A percentile compares a stretch with the other conserved stretches of the same genome.
Evolutionary conservation across 768 basidiomycete genomes (phyloP).

Genomic region (Tylopilus subfusipes): DNA sequence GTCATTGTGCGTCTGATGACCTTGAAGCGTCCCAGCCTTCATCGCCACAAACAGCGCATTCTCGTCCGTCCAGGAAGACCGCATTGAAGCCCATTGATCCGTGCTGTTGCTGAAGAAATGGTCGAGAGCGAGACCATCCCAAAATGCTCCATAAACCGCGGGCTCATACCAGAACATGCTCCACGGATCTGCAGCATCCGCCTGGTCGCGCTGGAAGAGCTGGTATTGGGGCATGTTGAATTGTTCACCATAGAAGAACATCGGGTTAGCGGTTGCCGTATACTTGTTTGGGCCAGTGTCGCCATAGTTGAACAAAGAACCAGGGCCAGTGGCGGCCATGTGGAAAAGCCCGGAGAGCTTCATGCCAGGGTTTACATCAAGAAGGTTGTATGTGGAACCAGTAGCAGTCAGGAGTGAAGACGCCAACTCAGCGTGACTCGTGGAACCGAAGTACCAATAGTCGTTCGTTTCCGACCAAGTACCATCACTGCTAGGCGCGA

Average conservation of each 20-base stretch:
- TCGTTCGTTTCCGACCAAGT: slow-evolving; percentile 93
- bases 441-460: slow-evolving; percentile 95
- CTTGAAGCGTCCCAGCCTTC: slow-evolving; percentile 77
- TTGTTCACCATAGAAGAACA: slow-evolving; percentile 72
- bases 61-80: slow-evolving; percentile 88
- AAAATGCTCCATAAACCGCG: slow-evolving; percentile 79
- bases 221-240: slow-evolving; percentile 72
- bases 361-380: slow-evolving; percentile 67
- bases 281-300: slow-evolving; percentile 86
- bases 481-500: slow-evolving; percentile 64
- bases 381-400: slow-evolving; percentile 75
- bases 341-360: slow-evolving; percentile 78
- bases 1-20: slow-evolving; percentile 94
- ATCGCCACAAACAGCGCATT: slow-evolving; percentile 82
- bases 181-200: slow-evolving; percentile 80
- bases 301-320: slow-evolving; percentile 71
- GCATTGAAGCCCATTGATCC: slow-evolving; percentile 89
- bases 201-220: slow-evolving; percentile 88
- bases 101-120: slow-evolving; percentile 66
- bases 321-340: slow-evolving; percentile 82
- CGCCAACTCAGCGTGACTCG: slow-evolving; percentile 85
- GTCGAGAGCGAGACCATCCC: slow-evolving; percentile 83
- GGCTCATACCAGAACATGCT: slow-evolving; percentile 95
- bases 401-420: slow-evolving; percentile 81
- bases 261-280: slow-evolving; percentile 85